phyloP scores from a whole-genome alignment of 176 grass and related monocot species.

The barley (Hordeum vulgare) region MorexV3_pseudomolecules_assembly NC_058521.1:31953008-31953507 shows the following conservation, averaged over 20 bases:
- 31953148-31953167: background rate
- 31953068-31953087: background rate
- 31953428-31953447: slow-evolving; percentile 2
- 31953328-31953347: background rate
- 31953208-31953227: background rate
- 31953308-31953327: background rate
- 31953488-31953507: background rate
- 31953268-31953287: background rate
- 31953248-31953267: background rate
- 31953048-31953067: slow-evolving; percentile 15
- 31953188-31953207: background rate
- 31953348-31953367: background rate
- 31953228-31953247: background rate
- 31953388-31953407: background rate
- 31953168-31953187: slow-evolving; percentile 16
- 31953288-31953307: background rate
- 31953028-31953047: slow-evolving; percentile 28
- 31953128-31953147: background rate
- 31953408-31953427: background rate
- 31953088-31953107: background rate
- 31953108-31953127: background rate
- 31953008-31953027: background rate
- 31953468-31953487: background rate
- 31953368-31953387: background rate
- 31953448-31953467: background rate